Base-by-base conservation (phyloP, 345 rosid genomes). In the Murraya paniculata region DNA sequence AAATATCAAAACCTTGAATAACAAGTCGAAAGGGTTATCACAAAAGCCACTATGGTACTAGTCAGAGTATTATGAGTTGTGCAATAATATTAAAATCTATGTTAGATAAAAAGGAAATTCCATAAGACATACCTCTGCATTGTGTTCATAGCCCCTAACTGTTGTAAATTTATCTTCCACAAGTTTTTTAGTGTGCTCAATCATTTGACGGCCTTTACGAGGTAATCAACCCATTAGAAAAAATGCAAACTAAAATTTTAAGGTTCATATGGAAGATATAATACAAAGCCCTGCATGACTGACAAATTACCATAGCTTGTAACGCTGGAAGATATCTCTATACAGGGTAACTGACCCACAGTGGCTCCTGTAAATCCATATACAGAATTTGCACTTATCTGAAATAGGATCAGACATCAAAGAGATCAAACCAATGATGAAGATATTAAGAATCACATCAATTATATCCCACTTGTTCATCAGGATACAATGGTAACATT, bases 361-460 rank as follows among this genome's bases (percentile, higher is more conserved):
- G 97, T 94, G 82, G 98, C 98, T 82, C 98, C 99, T 4, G 99
- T 96, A 85, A 96, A 96, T 73, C 99, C 99, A 79, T 94, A 96
- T 2, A 94, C 99, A 66, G 99, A 94, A 87, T 96, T 96, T 68
- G 98, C 99, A 85, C 98, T 94, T 78, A 96, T 71, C 98, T 96
- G 91, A 76, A 79, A 77, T 22, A 60, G 64, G 58, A 81, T 39
- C 50, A 74, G 33, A 77, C 69, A 76, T 65, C 65, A 75, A 36
- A 84, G 61, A 58, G 66, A 70, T 31, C 30, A 33, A 64, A 41
- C 14, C n/a, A 78, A 57, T 31, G 35, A 65, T 39, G 74, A 64
- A 53, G 3, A 27, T 50, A 72, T n/a, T 57, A 31, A 31, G 24
- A 36, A 66, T 27, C 31, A 21, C 13, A 30, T 25, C 35, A 70